These are phyloP conservation scores for Hygrophorus russula DNA, from an alignment of 768 basidiomycete genomes.

Conservation along the genomic window DNA sequence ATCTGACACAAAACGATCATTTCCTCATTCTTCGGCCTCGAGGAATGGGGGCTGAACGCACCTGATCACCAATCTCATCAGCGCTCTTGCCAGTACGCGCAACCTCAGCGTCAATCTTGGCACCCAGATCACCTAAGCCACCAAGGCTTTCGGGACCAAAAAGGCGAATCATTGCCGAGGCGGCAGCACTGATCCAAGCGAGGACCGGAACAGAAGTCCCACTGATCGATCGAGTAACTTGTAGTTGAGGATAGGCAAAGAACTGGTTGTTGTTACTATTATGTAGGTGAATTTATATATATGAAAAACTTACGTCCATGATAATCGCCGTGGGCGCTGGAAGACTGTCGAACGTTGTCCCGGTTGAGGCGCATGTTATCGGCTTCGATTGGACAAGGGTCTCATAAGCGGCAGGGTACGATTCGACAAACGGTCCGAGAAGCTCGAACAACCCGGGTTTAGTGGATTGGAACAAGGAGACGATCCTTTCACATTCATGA, in stretches of 20 bases:
- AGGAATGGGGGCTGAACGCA: neutral
- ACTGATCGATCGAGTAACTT: constrained; percentile 8
- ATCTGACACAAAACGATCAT: constrained; percentile 7
- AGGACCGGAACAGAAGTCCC: constrained; percentile 11
- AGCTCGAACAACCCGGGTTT: constrained; percentile 1
- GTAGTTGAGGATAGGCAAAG: neutral
- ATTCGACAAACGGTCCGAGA: neutral
- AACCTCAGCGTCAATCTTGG: constrained; percentile 9
- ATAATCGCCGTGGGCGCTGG: constrained; percentile 5
- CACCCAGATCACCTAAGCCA: constrained; percentile 10
- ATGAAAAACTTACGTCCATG: constrained; percentile 7
- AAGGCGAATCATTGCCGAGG: constrained; percentile 6
- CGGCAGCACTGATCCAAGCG: constrained; percentile 7
- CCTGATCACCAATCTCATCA: constrained; percentile 11
- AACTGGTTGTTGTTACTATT: neutral
- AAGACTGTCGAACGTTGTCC: constrained; percentile 5
- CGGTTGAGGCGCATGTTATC: constrained; percentile 8
- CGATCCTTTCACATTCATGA: constrained; percentile 1
- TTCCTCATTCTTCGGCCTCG: too few species aligned
- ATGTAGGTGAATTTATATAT: neutral
- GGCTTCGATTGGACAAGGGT: neutral
- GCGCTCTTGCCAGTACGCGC: constrained; percentile 3
- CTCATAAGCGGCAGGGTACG: too few species aligned
- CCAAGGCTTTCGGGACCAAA: constrained; percentile 13
- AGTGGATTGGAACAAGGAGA: constrained; percentile 2